These are phyloP conservation scores for Evernia prunastri DNA, from an alignment of 495 filamentous ascomycete species.

Conservation along the genomic window DNA sequence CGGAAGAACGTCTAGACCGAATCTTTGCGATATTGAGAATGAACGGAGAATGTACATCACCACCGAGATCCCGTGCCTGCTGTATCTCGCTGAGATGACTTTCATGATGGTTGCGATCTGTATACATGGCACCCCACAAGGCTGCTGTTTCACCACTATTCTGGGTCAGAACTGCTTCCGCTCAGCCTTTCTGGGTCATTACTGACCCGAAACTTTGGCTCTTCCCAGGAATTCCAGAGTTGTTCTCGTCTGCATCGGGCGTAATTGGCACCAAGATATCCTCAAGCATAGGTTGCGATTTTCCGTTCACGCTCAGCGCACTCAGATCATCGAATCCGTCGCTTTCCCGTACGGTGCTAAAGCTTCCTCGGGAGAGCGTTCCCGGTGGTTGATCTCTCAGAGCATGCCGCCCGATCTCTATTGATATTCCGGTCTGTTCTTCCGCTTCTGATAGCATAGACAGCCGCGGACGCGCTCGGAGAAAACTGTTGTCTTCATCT, in stretches of 20 bases:
- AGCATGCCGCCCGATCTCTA: constrained; percentile 58
- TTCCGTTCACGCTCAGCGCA: constrained; percentile 33
- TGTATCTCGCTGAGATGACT: background rate
- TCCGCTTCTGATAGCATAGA: constrained; percentile 62
- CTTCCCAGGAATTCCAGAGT: constrained; percentile 34
- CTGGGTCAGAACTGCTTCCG: constrained; percentile 28
- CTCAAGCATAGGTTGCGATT: constrained; percentile 16
- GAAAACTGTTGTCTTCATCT: constrained; percentile 46
- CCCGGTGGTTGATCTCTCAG: constrained; percentile 42
- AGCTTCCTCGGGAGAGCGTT: constrained; percentile 49
- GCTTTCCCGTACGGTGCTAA: constrained; percentile 53
- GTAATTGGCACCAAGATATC: constrained; percentile 6
- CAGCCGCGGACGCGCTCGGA: constrained; percentile 52
- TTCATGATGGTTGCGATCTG: constrained; percentile 13
- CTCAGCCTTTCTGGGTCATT: background rate
- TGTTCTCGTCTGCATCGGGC: constrained; percentile 36
- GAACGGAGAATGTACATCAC: constrained; percentile 13
- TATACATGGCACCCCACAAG: constrained; percentile 40
- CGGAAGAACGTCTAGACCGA: background rate
- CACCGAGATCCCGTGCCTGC: background rate
- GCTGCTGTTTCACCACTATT: constrained; percentile 44
- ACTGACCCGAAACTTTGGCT: constrained; percentile 27
- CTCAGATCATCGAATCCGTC: constrained; percentile 51
- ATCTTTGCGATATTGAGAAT: constrained; percentile 14
- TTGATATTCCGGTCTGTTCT: constrained; percentile 58